Evolutionary conservation across 192 early-diverging fungal genomes (phyloP), one percentile per base, ranked within the genome.

Genomic region (Coemansia sp.): DNA sequence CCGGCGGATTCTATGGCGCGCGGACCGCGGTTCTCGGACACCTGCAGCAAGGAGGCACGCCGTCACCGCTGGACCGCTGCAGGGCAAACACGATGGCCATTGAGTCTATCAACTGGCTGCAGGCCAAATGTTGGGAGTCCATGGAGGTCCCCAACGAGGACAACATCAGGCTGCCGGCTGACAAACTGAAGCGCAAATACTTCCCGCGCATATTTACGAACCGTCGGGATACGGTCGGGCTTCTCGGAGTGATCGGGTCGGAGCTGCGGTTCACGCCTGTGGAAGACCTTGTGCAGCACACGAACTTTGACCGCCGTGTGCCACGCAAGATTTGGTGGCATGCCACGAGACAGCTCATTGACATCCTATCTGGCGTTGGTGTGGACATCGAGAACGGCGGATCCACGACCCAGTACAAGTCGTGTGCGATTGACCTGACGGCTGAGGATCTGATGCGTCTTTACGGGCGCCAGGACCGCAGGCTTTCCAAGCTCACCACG

Each of bases 11-110:
- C 67, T 99, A 92, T 72, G 95, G 95, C 75, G 92, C 92, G 0
- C 86, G 92, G 45, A 94, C 94, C 10, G 86, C 95, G 13, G 90
- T 95, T 7, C 84, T 99, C 34, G 97, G 97, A 21, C 97, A 99
- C 64, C 83, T 95, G 61, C 97, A 97, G 74, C 97, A 99, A 74
- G 97, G 97, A 37, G 91, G 89, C 62, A 88, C 91, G 12, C 94
- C 97, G 23, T 90, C 90, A 26, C 95, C 97, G n/a, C 70, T 96
- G 43, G 97, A 99, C 83, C 92, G 97, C 29, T 90, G 94, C 72
- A 90, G 95, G n/a, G 97, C 95, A 16, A 94, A 89, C 39, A 87
- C 89, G 16, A 76, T 94, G 72, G 94, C 93, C 2, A 88, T 94
- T 20, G 86, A 88, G 53, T 85, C 90, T 53, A 72, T 97, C 57